These are phyloP conservation scores for Penicillium sclerotiorum DNA, from an alignment of 2,329 filamentous ascomycete genomes.

Conservation along the genomic window DNA sequence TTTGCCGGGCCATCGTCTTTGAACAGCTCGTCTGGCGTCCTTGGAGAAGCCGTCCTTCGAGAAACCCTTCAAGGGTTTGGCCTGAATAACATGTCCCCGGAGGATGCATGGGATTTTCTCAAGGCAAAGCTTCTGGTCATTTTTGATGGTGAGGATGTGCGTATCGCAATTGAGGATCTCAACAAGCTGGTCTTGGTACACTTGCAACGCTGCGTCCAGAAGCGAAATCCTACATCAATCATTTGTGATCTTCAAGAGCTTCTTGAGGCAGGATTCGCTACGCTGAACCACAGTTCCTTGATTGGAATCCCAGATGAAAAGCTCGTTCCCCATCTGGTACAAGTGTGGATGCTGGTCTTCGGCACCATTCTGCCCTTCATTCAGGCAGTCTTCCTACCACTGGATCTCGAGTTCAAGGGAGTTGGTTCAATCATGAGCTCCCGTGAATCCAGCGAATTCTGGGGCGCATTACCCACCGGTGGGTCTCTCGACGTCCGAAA, in stretches of 20 bases:
- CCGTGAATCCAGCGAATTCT: slow-evolving; percentile 85
- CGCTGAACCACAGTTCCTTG: slow-evolving; percentile 76
- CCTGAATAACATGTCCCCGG: slow-evolving; percentile 67
- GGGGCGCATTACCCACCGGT: slow-evolving; percentile 63
- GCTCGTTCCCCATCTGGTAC: slow-evolving; percentile 85
- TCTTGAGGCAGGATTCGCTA: slow-evolving; percentile 74
- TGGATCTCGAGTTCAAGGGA: slow-evolving; percentile 92
- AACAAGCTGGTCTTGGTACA: slow-evolving; percentile 65
- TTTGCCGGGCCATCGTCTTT: slow-evolving; percentile 42
- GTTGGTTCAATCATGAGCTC: slow-evolving; percentile 75
- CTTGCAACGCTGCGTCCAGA: slow-evolving; percentile 64
- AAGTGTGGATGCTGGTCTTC: slow-evolving; percentile 93
- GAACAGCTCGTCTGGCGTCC: slow-evolving; percentile 33
- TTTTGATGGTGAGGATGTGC: slow-evolving; percentile 66
- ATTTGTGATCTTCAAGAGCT: slow-evolving; percentile 66
- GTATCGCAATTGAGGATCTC: slow-evolving; percentile 67
- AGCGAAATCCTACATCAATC: slow-evolving; percentile 59
- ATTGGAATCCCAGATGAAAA: slow-evolving; percentile 78
- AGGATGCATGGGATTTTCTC: slow-evolving; percentile 68
- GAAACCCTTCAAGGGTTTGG: slow-evolving; percentile 57
- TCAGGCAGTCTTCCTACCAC: slow-evolving; percentile 88
- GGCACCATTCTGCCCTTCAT: slow-evolving; percentile 89
- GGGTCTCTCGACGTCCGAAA: slow-evolving; percentile 80
- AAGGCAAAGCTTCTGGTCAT: slow-evolving; percentile 65
- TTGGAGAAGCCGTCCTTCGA: slow-evolving; percentile 41